Base-by-base conservation (phyloP, 169 alveolate genomes). In the Plasmodium vinckei region DNA sequence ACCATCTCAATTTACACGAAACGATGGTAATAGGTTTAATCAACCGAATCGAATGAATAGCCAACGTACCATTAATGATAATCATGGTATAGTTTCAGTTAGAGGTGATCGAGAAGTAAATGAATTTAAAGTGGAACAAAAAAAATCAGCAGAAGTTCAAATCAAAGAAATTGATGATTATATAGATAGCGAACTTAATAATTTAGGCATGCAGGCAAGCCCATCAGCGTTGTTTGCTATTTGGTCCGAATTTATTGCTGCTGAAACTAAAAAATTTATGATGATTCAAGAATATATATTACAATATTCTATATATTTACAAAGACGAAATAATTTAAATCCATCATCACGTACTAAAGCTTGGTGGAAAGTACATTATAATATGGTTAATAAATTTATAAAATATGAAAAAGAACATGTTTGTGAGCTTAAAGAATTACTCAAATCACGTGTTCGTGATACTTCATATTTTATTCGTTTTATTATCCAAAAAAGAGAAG, bases 311-410 rank as follows among this genome's bases (percentile, higher is more conserved):
- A 39, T 42, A 21, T 73, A 73, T 25, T 73, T 73, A 39, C 73
- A 73, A 27, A 73, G 59, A 33, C 57, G 73, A 17, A 23, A 39
- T 33, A 10, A 10, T 4, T 59, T 73, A 42, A 60, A 61, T 10
- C 57, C 87, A 63, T 42, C 33, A 44, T 39, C 56, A 49, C 57
- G 87, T 59, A 73, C 44, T 46, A 73, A 73, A 27, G 57, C 57
- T 19, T 73, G 87, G 87, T 73, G 87, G 87, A 73, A 72, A 47
- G 87, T 59, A 33, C 73, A 59, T 53, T 73, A 73, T 47, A 42
- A 15, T 10, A 39, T 73, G 73, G 60, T 63, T 12, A 72, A 73
- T 21, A 72, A 73, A 46, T 21, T 73, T 15, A 46, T 73, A 39
- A 73, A 73, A 49, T 42, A 61, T 39, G 87, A 73, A 64, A 73